Percentiles rank a stretch among this genome's conserved stretches.
phyloP scores from a whole-genome alignment of 2,329 filamentous ascomycete genomes.

The Eurotiales sp. region DNA sequence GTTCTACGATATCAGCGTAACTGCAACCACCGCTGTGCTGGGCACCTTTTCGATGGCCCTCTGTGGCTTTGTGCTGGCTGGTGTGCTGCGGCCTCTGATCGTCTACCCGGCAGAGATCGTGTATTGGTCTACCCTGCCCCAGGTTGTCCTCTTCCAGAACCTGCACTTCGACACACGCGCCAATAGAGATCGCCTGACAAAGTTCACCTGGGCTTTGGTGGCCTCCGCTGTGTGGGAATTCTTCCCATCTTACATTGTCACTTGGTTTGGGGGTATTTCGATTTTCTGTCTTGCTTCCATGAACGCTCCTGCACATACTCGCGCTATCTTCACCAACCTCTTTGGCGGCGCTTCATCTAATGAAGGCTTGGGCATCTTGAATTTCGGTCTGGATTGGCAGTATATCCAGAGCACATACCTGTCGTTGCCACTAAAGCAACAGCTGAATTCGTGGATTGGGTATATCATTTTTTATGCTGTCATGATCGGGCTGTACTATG shows the following conservation, averaged over 20 bases:
- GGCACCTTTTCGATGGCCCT: slow-evolving; percentile 27
- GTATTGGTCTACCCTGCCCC: slow-evolving; percentile 30
- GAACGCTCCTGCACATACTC: slow-evolving; percentile 13
- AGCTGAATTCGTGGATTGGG: slow-evolving; percentile 21
- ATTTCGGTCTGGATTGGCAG: slow-evolving; percentile 25
- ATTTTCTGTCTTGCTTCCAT: slow-evolving; percentile 18
- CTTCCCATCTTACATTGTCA: slow-evolving; percentile 24
- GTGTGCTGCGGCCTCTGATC: slow-evolving; percentile 27
- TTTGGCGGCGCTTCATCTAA: slow-evolving; percentile 25
- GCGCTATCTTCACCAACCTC: slow-evolving; percentile 17
- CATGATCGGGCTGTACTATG: slow-evolving; percentile 23
- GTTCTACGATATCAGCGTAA: slow-evolving; percentile 20
- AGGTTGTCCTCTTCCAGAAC: slow-evolving; percentile 32
- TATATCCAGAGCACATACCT: slow-evolving; percentile 19
- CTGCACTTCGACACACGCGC: slow-evolving; percentile 28
- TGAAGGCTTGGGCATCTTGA: slow-evolving; percentile 24
- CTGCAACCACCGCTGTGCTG: slow-evolving; percentile 25
- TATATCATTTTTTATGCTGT: slow-evolving; percentile 20
- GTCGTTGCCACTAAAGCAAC: slow-evolving; percentile 19
- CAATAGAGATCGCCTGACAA: slow-evolving; percentile 26
- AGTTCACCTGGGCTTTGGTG: slow-evolving; percentile 30
- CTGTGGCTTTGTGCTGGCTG: slow-evolving; percentile 28
- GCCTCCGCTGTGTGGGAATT: slow-evolving; percentile 21
- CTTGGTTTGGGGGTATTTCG: slow-evolving; percentile 23
- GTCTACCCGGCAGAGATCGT: slow-evolving; percentile 34